A percentile compares a stretch with the other conserved stretches of the same genome.
These are phyloP conservation scores for Alternaria triticina DNA, from an alignment of 2,329 filamentous ascomycete species.

Conservation along the genomic window DNA sequence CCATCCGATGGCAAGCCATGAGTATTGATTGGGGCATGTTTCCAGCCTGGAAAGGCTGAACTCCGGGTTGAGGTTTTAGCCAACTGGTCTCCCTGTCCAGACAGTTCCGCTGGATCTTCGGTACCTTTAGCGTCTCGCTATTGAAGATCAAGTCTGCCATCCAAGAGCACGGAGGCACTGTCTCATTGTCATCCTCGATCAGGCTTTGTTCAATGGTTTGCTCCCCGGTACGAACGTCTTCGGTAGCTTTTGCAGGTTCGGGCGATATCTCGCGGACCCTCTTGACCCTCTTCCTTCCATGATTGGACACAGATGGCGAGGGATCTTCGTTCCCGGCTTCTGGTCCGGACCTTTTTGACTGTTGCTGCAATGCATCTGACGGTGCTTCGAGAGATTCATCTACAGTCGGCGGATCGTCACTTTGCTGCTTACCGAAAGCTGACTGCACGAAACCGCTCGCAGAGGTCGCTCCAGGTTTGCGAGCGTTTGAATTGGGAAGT, in stretches of 20 bases:
- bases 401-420: not conserved
- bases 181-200: not conserved
- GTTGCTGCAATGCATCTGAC: not conserved
- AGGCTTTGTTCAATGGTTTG: not conserved
- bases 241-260: not conserved
- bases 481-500: not conserved
- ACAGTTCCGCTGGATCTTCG: constrained; percentile 57
- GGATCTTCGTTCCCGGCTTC: not conserved
- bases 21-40: constrained; percentile 50
- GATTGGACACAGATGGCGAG: not conserved
- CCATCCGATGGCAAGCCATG: constrained; percentile 17
- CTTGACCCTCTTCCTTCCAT: not conserved
- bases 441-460: not conserved
- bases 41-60: constrained; percentile 38
- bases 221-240: not conserved
- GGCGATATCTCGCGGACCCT: not conserved
- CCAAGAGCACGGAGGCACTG: constrained; percentile 22
- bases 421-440: constrained; percentile 1
- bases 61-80: constrained; percentile 41
- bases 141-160: constrained; percentile 32
- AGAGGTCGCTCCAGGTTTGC: not conserved
- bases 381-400: not conserved
- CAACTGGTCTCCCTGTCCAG: constrained; percentile 53
- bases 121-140: constrained; percentile 36
- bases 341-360: not conserved